Percentiles rank a stretch among this genome's conserved stretches.
These are phyloP conservation scores for Micractinium sp. DNA, from an alignment of 139 green algal species.

Conservation along the genomic window DNA sequence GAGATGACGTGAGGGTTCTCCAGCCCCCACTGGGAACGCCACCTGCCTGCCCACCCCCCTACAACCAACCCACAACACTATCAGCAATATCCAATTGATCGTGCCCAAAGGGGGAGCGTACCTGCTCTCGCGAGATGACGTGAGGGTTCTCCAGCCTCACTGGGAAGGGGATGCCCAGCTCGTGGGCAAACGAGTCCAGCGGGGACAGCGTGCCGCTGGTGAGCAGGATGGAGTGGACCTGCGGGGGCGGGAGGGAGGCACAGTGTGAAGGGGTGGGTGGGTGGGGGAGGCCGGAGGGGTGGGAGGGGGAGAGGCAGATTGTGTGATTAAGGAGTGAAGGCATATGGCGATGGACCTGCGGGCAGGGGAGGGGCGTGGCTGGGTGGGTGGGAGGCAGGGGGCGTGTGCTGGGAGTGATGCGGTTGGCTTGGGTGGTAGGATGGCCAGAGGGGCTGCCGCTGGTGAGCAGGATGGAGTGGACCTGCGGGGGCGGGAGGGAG, in stretches of 20 bases:
- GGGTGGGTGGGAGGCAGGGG: no score
- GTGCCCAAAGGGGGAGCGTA: background rate
- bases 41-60: background rate
- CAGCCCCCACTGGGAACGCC: background rate
- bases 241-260: background rate
- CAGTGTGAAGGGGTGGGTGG: background rate
- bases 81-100: background rate
- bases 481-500: conserved; percentile 16
- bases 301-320: background rate
- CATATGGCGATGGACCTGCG: no score
- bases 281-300: background rate
- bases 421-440: background rate
- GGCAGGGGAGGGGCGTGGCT: background rate
- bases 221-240: conserved; percentile 84
- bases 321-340: background rate
- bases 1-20: background rate
- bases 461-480: conserved; percentile 89
- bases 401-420: no score
- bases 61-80: background rate
- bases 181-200: conserved; percentile 85
- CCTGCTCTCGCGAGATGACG: conserved; percentile 81
- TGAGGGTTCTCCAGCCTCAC: conserved; percentile 96
- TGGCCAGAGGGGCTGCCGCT: conserved; percentile 64
- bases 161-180: conserved; percentile 89
- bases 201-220: conserved; percentile 93